Conservation (phyloP, 176 grass and related monocot genomes). For the Oryza brachyantha region DNA sequence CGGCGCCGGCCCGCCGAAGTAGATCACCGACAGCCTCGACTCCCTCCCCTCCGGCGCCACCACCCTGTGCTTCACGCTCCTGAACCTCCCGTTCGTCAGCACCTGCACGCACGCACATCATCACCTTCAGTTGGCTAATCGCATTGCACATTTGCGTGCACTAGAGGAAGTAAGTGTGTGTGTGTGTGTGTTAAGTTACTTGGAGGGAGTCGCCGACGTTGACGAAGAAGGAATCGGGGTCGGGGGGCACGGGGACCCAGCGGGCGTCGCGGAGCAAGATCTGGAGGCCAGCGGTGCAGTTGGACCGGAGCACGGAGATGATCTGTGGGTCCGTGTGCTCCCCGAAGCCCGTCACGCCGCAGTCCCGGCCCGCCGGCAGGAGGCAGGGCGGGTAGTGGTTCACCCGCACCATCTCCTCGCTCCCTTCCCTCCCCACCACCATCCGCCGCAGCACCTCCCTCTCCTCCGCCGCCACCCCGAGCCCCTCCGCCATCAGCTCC, state of each 20-base stretch:
- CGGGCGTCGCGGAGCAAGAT: conserved; percentile 64
- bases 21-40: conserved; percentile 73
- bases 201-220: conserved; percentile 85
- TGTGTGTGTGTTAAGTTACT: too few relatives aligned
- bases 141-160: too few relatives aligned
- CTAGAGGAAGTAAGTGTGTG: too few relatives aligned
- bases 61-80: conserved; percentile 84
- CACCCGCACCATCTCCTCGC: conserved; percentile 62
- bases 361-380: conserved; percentile 5
- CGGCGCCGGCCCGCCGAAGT: conserved; percentile 60
- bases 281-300: conserved; percentile 67
- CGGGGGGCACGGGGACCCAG: conserved; percentile 68
- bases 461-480: conserved; percentile 29
- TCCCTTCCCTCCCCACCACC: conserved; percentile 39
- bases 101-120: too few relatives aligned
- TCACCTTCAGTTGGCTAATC: too few relatives aligned
- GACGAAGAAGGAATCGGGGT: conserved; percentile 68
- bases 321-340: conserved; percentile 98
- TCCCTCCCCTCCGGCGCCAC: conserved; percentile 46
- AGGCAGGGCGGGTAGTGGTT: conserved; percentile 78
- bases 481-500: conserved; percentile 70
- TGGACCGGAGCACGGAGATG: conserved; percentile 77
- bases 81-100: conserved; percentile 77
- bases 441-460: conserved; percentile 38
- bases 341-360: conserved; percentile 74